Percentiles rank a stretch among this genome's conserved stretches.
Evolutionary conservation across 345 rosid species (phyloP).

Genomic region (Syzygium aromaticum): DNA sequence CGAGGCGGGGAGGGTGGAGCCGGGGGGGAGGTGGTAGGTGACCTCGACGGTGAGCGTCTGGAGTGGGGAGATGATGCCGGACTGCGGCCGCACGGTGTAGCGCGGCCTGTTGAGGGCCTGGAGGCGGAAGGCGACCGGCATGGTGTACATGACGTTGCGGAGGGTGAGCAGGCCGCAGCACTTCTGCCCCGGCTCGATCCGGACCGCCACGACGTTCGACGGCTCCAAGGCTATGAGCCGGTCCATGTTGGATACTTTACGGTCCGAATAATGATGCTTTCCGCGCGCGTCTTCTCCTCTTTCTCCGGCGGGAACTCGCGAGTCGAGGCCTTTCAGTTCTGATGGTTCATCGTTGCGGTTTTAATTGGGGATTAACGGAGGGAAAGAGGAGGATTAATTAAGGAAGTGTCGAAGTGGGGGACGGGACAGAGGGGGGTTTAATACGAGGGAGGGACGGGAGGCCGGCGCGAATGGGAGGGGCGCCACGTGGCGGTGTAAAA

Average conservation of each 20-base stretch:
- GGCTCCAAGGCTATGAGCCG: slow-evolving; percentile 60
- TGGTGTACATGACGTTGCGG: slow-evolving; percentile 63
- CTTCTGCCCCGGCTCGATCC: slow-evolving; percentile 49
- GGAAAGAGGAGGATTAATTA: background rate
- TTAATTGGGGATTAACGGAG: background rate
- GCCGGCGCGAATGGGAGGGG: slow-evolving; percentile 31
- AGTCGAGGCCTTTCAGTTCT: background rate
- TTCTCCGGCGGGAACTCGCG: background rate
- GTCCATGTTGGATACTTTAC: slow-evolving; percentile 20
- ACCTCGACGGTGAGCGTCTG: slow-evolving; percentile 37
- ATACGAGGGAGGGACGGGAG: background rate
- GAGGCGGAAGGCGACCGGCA: slow-evolving; percentile 61
- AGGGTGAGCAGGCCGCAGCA: slow-evolving; percentile 43
- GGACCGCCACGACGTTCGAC: slow-evolving; percentile 35
- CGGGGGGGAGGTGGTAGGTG: slow-evolving; percentile 30
- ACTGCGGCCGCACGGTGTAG: slow-evolving; percentile 38
- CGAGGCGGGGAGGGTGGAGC: slow-evolving; percentile 23
- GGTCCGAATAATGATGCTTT: background rate
- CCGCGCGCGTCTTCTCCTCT: background rate
- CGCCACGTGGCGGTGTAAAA: slow-evolving; percentile 38
- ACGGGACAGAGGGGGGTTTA: background rate
- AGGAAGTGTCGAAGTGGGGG: background rate
- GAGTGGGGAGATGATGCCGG: slow-evolving; percentile 54
- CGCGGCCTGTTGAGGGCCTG: slow-evolving; percentile 40
- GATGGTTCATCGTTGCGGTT: background rate